Conservation (phyloP, 495 filamentous ascomycete genomes). For the Neurospora tetraspora region DNA sequence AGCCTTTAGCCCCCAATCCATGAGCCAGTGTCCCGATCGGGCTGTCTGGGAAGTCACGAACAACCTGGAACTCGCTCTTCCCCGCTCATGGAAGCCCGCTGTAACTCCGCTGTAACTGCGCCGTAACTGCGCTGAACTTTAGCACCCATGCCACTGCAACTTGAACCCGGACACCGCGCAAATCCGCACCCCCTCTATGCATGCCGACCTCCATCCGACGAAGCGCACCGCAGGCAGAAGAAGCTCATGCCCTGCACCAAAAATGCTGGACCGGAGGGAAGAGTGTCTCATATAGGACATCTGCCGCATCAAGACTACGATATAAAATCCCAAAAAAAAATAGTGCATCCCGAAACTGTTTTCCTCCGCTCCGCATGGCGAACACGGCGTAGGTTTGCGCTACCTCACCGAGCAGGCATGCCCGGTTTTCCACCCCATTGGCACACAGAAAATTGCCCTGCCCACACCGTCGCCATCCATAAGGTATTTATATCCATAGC, state of each 20-base stretch:
- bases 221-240: too few relatives aligned
- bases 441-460: too few relatives aligned
- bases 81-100: not conserved
- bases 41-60: not conserved
- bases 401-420: too few relatives aligned
- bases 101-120: not conserved
- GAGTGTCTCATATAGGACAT: not conserved
- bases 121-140: not conserved
- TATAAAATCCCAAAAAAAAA: too few relatives aligned
- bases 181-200: not conserved
- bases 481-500: too few relatives aligned
- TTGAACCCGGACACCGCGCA: not conserved
- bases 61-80: not conserved
- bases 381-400: too few relatives aligned
- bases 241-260: too few relatives aligned
- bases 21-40: not conserved
- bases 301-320: not conserved
- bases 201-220: not conserved
- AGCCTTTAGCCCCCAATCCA: too few relatives aligned
- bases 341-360: too few relatives aligned
- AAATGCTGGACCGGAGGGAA: not conserved
- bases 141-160: not conserved
- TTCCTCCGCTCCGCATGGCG: too few relatives aligned
- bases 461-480: too few relatives aligned
- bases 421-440: too few relatives aligned